These are phyloP conservation scores for Inosperma sp. DNA, from an alignment of 768 basidiomycete species.

Conservation along the genomic window DNA sequence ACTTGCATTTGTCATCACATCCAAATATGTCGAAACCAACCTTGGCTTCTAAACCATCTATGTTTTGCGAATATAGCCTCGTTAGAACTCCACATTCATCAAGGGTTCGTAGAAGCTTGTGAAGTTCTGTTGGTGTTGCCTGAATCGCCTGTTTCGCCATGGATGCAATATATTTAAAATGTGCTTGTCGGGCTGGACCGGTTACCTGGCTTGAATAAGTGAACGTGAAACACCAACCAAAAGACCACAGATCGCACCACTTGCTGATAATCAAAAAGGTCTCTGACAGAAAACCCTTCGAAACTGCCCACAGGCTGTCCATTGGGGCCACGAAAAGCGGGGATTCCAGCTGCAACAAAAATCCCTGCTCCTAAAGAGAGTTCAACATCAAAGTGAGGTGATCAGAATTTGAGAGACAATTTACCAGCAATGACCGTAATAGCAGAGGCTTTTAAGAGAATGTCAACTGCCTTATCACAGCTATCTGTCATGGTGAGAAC, in stretches of 20 bases:
- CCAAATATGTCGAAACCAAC: background rate
- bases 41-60: background rate
- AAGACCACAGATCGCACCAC: background rate
- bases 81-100: background rate
- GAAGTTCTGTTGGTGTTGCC: background rate
- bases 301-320: background rate
- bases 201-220: background rate
- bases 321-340: background rate
- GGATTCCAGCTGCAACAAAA: background rate
- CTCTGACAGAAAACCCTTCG: background rate
- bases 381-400: background rate
- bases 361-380: background rate
- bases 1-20: background rate
- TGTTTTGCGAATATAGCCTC: background rate
- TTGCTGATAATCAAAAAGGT: background rate
- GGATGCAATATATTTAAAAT: background rate
- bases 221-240: too few species aligned
- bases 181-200: background rate
- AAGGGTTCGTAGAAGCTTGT: background rate
- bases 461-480: background rate
- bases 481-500: background rate
- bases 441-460: background rate
- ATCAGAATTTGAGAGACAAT: background rate
- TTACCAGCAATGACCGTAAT: background rate
- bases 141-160: background rate